Base-by-base conservation (phyloP, 2,329 filamentous ascomycete genomes). In the Colletotrichum sojae region DNA sequence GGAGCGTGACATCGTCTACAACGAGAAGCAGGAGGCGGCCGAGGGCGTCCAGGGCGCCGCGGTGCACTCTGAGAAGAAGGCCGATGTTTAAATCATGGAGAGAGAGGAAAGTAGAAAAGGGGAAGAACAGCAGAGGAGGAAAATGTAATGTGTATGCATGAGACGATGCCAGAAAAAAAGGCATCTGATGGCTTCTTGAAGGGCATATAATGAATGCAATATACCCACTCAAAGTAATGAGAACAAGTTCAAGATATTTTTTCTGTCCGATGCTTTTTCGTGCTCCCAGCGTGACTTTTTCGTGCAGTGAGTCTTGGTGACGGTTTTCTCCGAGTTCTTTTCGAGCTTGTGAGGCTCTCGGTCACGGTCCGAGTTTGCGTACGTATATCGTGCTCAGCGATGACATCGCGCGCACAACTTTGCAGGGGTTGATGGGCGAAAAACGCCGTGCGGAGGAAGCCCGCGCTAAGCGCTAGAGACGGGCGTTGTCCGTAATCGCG, bases 1-100 rank as follows among this genome's bases (percentile, higher is more conserved):
- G 5, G 74, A 77, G 56, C 79, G 81, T 73, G 86, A 88, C 45
- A 73, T 76, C 51, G 82, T 76, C 1, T 74, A 79, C 39, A 75
- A 81, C 63, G 84, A 86, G 76, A 86, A 87, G 79, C 76, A 83
- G 72, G 76, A 77, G 20, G 73, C 75, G 15, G 79, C 77, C 0
- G 78, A 78, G 48, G 79, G 79, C 48, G 73, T 72, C 6, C 75
- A 73, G 2, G 77, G 75, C 2, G 71, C 71, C 10, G 75, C 76
- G 0, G 72, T 78, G 52, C 81, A 84, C 66, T 70, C 81, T 5
- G 83, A 85, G 72, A 59, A 77, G 10, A 73, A 72, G 71, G 16
- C 12, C 49, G 57, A 70, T 15, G 67, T 69, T 27, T 69, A 36
- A 9, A 10, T 8, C 8, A 36, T 9, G 31, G 10, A 6, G 8